Conservation (phyloP, 1,139 yeast genomes). For the Wickerhamomyces sp. region DNA sequence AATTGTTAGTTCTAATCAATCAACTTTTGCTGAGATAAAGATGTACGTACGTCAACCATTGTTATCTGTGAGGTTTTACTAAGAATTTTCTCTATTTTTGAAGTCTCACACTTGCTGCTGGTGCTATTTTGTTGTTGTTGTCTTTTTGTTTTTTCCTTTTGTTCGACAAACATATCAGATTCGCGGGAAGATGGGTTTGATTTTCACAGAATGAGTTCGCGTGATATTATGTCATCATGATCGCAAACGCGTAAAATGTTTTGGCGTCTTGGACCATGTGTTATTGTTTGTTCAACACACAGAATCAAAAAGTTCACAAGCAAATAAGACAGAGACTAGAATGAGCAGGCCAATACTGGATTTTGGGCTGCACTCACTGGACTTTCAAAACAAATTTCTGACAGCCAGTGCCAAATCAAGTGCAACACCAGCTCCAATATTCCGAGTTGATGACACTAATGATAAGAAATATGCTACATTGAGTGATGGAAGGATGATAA, state of each 20-base stretch:
- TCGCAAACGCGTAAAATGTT: neutral
- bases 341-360: slow-evolving; percentile 18
- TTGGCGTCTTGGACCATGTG: neutral
- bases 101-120: too few species aligned
- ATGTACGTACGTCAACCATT: slow-evolving; percentile 2
- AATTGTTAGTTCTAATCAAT: slow-evolving; percentile 3
- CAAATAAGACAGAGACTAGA: too few species aligned
- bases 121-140: too few species aligned
- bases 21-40: too few species aligned
- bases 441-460: slow-evolving; percentile 6
- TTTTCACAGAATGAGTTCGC: neutral
- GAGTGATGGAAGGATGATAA: slow-evolving; percentile 21
- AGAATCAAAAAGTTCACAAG: too few species aligned
- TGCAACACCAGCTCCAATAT: neutral
- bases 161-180: neutral
- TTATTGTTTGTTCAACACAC: neutral
- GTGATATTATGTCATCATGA: neutral
- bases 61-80: too few species aligned
- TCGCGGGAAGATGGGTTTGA: too few species aligned
- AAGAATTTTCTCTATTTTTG: too few species aligned
- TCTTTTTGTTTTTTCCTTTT: too few species aligned
- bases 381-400: slow-evolving; percentile 16
- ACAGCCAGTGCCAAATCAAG: neutral
- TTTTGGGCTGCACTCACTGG: slow-evolving; percentile 15
- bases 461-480: slow-evolving; percentile 9